Percentiles rank a stretch among this genome's conserved stretches.
phyloP scores from a whole-genome alignment of 2,329 filamentous ascomycete genomes.

The Ceratocystis variospora region DNA sequence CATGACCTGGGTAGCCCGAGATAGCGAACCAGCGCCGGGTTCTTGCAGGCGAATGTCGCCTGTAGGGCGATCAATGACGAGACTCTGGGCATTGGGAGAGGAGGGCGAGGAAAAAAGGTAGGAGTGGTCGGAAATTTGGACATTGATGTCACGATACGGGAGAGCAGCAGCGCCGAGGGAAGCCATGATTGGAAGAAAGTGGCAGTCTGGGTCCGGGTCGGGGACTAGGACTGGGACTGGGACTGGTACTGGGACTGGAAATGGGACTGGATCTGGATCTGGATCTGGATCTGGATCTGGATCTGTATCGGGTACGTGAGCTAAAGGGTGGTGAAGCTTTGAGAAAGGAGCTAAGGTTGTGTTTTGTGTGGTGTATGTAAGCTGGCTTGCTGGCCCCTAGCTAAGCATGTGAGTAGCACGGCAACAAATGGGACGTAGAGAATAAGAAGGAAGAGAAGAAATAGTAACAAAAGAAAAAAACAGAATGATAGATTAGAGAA shows the following conservation, averaged over 20 bases:
- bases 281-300: not conserved
- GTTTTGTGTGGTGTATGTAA: not conserved
- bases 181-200: constrained; percentile 26
- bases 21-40: constrained; percentile 58
- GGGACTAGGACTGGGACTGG: not conserved
- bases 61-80: constrained; percentile 82
- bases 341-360: not conserved
- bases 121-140: constrained; percentile 79
- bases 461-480: not conserved
- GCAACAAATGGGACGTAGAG: not conserved
- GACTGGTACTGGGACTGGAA: no score
- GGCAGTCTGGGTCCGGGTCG: not conserved
- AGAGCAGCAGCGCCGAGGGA: constrained; percentile 30
- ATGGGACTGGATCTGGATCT: not conserved
- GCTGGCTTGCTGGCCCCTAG: not conserved
- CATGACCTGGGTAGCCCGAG: constrained; percentile 59
- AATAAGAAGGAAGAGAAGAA: not conserved
- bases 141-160: constrained; percentile 92
- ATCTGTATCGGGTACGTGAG: not conserved
- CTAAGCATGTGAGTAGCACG: not conserved
- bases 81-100: constrained; percentile 70
- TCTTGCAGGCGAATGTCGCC: constrained; percentile 80
- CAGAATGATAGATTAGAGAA: not conserved
- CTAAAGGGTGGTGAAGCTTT: not conserved
- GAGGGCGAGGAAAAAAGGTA: constrained; percentile 97